phyloP scores from a whole-genome alignment of 116 monocot genomes.

The Trichopus zeylanicus region DNA sequence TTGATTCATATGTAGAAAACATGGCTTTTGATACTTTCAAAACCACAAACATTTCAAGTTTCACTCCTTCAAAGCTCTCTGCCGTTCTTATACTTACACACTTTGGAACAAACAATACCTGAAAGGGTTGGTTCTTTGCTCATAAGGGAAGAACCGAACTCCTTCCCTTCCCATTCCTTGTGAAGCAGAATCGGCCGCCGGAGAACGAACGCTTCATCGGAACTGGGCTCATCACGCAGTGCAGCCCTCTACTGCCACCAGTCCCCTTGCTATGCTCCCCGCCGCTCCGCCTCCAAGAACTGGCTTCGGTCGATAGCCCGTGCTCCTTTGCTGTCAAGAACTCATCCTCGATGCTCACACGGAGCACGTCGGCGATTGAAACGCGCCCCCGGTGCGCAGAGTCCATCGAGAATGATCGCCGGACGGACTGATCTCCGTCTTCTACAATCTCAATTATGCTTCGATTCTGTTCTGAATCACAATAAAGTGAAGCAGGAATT shows the following conservation, averaged over 20 bases:
- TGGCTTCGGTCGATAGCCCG: not conserved
- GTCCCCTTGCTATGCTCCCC: slow-evolving; percentile 10
- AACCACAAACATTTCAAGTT: no score
- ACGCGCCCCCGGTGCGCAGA: slow-evolving; percentile 7
- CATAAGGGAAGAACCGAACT: slow-evolving; percentile 25
- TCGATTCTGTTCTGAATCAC: not conserved
- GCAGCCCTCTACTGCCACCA: slow-evolving; percentile 12
- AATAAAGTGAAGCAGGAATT: not conserved
- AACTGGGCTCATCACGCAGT: slow-evolving; percentile 16
- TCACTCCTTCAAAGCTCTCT: no score
- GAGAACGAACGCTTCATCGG: slow-evolving; percentile 35
- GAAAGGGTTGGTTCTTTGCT: no score
- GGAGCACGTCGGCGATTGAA: slow-evolving; percentile 41
- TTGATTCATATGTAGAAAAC: no score
- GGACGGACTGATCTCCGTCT: not conserved
- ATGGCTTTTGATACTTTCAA: no score
- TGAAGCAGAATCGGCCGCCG: slow-evolving; percentile 15
- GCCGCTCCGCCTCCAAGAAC: slow-evolving; percentile 3
- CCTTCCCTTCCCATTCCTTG: slow-evolving; percentile 23
- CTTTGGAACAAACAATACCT: no score
- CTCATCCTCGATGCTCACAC: slow-evolving; percentile 28
- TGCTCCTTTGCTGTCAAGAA: slow-evolving; percentile 10
- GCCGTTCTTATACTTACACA: not conserved
- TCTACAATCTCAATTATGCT: slow-evolving; percentile 4
- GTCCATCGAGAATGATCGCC: slow-evolving; percentile 30